Percentiles rank a stretch among this genome's conserved stretches.
These are phyloP conservation scores for Glarea lozoyensis DNA, from an alignment of 495 filamentous ascomycete species.

Conservation along the genomic window DNA sequence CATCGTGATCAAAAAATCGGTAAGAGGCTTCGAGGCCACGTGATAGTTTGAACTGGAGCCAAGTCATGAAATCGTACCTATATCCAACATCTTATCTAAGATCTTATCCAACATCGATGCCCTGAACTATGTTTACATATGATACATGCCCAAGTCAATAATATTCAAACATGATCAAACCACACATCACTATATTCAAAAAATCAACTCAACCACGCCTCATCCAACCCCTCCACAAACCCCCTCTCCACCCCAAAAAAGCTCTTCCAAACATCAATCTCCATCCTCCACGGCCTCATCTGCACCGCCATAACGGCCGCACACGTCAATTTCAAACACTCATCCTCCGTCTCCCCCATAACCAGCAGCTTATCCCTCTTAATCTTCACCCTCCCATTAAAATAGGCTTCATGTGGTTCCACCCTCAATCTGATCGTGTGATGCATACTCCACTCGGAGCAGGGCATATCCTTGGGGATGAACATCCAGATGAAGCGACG, in stretches of 20 bases:
- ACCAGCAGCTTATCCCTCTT: slow-evolving; percentile 35
- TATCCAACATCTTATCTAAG: no score
- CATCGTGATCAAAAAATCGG: no score
- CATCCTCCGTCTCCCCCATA: slow-evolving; percentile 34
- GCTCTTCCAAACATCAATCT: slow-evolving; percentile 45
- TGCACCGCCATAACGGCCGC: slow-evolving; percentile 37
- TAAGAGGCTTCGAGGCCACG: no score
- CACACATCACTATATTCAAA: no score
- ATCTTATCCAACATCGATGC: no score
- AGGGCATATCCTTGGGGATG: slow-evolving; percentile 40
- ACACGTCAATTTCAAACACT: slow-evolving; percentile 29
- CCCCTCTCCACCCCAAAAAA: slow-evolving; percentile 40
- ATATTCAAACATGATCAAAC: no score
- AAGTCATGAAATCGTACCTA: no score
- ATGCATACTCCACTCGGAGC: slow-evolving; percentile 35
- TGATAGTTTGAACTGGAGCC: no score
- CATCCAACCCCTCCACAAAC: slow-evolving; percentile 33
- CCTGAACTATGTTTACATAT: no score
- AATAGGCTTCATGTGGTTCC: slow-evolving; percentile 18
- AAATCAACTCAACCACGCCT: slow-evolving; percentile 34
- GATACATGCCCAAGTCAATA: no score
- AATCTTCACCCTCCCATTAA: slow-evolving; percentile 29
- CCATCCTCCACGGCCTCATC: slow-evolving; percentile 41
- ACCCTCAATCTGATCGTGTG: slow-evolving; percentile 25
- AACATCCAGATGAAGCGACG: slow-evolving; percentile 40